Evolutionary conservation across 2,329 filamentous ascomycete genomes (phyloP).

Genomic region (Parafenestella ontariensis): DNA sequence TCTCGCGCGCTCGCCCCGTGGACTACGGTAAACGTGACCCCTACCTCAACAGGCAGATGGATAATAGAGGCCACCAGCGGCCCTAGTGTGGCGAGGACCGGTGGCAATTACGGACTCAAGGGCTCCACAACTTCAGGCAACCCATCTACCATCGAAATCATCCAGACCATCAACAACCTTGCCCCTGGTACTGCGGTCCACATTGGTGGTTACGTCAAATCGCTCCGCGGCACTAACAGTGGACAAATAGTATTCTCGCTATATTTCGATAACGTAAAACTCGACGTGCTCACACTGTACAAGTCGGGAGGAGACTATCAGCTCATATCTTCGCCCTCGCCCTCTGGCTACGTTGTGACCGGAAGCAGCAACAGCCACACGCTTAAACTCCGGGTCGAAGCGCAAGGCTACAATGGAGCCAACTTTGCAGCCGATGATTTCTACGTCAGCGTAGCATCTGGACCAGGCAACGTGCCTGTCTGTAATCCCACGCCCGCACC

Average conservation of each 20-base stretch:
- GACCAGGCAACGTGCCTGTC: background rate
- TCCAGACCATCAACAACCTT: background rate
- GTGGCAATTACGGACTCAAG: background rate
- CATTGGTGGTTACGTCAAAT: background rate
- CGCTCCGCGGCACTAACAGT: background rate
- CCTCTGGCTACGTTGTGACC: background rate
- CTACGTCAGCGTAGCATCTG: background rate
- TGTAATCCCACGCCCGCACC: background rate
- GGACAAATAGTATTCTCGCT: background rate
- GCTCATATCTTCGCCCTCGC: background rate
- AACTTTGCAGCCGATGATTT: background rate
- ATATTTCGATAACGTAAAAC: background rate
- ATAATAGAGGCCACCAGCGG: background rate
- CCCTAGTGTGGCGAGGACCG: background rate
- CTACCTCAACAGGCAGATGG: background rate
- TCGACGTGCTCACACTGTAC: background rate
- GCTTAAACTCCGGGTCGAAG: background rate
- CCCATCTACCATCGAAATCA: background rate
- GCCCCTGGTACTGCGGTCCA: background rate
- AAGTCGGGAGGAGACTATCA: background rate
- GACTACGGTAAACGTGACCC: background rate
- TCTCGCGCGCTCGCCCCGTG: background rate
- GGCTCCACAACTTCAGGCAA: background rate
- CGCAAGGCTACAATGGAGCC: background rate
- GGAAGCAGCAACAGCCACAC: slow-evolving; percentile 1